These are phyloP conservation scores for Lenzites betulinus DNA, from an alignment of 768 basidiomycete genomes.

Conservation along the genomic window DNA sequence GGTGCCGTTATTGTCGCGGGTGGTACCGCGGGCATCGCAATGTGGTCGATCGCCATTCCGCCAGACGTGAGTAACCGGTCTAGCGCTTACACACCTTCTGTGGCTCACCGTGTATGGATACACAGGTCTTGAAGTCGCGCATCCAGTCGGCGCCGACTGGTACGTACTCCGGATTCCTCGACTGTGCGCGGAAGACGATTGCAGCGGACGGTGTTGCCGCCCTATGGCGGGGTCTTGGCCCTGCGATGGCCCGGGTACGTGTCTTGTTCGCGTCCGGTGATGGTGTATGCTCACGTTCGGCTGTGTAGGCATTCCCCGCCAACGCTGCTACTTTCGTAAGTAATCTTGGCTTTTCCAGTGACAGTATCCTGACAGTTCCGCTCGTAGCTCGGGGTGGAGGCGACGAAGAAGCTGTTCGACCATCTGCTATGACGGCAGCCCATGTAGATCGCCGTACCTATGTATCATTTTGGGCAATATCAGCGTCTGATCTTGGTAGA, in stretches of 20 bases:
- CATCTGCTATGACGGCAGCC: constrained; percentile 45
- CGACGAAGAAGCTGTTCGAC: constrained; percentile 83
- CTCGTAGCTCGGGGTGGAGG: constrained; percentile 80
- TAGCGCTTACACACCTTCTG: background rate
- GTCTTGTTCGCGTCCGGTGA: background rate
- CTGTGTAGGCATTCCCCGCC: constrained; percentile 84
- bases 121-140: constrained; percentile 91
- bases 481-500: background rate
- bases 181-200: constrained; percentile 91
- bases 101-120: background rate
- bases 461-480: constrained; percentile 6
- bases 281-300: background rate
- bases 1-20: constrained; percentile 89
- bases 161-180: constrained; percentile 92
- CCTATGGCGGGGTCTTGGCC: constrained; percentile 96
- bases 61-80: constrained; percentile 73
- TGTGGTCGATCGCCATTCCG: constrained; percentile 98
- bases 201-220: constrained; percentile 84
- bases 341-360: constrained; percentile 23
- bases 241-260: constrained; percentile 90
- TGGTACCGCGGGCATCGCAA: constrained; percentile 92
- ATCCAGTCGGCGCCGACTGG: constrained; percentile 96
- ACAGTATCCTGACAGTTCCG: constrained; percentile 33
- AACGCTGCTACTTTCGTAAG: constrained; percentile 93
- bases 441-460: background rate